Percentiles rank a stretch among this genome's conserved stretches.
Evolutionary conservation across 1,139 yeast genomes (phyloP).

Genomic region (Sugiyamaella pinicola): DNA sequence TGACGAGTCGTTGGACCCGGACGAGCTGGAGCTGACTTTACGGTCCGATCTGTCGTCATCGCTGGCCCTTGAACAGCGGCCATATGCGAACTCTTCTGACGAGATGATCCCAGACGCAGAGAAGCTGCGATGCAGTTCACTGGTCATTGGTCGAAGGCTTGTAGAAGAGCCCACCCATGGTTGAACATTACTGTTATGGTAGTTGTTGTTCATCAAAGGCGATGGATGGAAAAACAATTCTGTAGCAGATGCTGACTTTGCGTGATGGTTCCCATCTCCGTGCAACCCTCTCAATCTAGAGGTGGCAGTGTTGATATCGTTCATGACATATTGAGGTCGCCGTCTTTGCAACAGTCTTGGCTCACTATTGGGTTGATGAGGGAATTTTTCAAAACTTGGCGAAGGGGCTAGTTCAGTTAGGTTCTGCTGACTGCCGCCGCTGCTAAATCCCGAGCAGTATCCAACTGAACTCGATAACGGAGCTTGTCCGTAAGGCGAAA

Average conservation of each 20-base stretch:
- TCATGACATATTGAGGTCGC: conserved; percentile 19
- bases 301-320: conserved; percentile 18
- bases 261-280: background rate
- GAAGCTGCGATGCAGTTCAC: conserved; percentile 19
- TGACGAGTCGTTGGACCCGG: conserved; percentile 2
- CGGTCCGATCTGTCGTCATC: conserved; percentile 1
- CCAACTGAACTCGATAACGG: background rate
- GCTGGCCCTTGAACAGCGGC: background rate
- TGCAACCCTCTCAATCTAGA: background rate
- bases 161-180: background rate
- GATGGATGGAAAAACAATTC: conserved; percentile 14
- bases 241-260: conserved; percentile 17
- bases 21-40: conserved; percentile 9
- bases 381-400: conserved; percentile 14
- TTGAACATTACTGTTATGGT: background rate
- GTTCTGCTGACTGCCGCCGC: background rate
- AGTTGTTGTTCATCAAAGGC: background rate
- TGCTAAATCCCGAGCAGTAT: conserved; percentile 1
- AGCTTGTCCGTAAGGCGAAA: conserved; percentile 19
- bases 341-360: conserved; percentile 18
- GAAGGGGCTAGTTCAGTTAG: conserved; percentile 6
- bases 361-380: conserved; percentile 1
- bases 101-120: conserved; percentile 20
- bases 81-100: background rate
- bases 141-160: background rate